Conservation (phyloP, 2,329 filamentous ascomycete species). For the Claviceps maximensis region DNA sequence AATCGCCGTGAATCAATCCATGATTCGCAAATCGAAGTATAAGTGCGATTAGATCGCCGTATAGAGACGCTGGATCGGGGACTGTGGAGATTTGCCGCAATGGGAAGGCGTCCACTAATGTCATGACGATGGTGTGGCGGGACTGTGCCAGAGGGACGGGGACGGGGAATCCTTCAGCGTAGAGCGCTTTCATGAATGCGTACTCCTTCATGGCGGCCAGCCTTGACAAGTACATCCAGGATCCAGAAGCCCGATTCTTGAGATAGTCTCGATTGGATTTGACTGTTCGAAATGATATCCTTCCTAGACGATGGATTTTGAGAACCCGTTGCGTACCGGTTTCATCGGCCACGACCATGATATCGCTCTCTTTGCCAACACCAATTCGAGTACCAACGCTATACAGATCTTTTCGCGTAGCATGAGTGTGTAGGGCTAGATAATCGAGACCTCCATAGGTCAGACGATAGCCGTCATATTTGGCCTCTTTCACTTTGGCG, state of each 20-base stretch:
- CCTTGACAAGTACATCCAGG: conserved; percentile 96
- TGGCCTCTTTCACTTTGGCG: conserved; percentile 84
- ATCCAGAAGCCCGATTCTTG: conserved; percentile 62
- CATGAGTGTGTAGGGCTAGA: conserved; percentile 83
- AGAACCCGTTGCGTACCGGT: conserved; percentile 67
- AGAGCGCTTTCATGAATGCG: conserved; percentile 81
- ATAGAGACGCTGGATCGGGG: conserved; percentile 71
- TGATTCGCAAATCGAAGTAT: conserved; percentile 73
- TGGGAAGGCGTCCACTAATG: conserved; percentile 81
- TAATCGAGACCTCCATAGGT: conserved; percentile 97
- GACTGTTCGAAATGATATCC: conserved; percentile 93
- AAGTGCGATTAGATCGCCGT: conserved; percentile 79
- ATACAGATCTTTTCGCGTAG: conserved; percentile 68
- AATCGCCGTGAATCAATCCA: conserved; percentile 93
- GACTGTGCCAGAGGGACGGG: conserved; percentile 81
- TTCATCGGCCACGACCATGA: conserved; percentile 80
- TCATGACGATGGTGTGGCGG: conserved; percentile 94
- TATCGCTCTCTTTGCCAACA: conserved; percentile 95
- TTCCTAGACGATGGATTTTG: conserved; percentile 90
- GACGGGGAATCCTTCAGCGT: conserved; percentile 75
- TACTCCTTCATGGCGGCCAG: conserved; percentile 89
- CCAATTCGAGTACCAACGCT: conserved; percentile 90
- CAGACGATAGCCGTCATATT: conserved; percentile 92
- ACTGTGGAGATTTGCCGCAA: conserved; percentile 78
- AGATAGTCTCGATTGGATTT: conserved; percentile 95